A percentile compares a stretch with the other conserved stretches of the same genome.
phyloP scores from a whole-genome alignment of 208 protist genomes.

The Crithidia thermophila region DNA sequence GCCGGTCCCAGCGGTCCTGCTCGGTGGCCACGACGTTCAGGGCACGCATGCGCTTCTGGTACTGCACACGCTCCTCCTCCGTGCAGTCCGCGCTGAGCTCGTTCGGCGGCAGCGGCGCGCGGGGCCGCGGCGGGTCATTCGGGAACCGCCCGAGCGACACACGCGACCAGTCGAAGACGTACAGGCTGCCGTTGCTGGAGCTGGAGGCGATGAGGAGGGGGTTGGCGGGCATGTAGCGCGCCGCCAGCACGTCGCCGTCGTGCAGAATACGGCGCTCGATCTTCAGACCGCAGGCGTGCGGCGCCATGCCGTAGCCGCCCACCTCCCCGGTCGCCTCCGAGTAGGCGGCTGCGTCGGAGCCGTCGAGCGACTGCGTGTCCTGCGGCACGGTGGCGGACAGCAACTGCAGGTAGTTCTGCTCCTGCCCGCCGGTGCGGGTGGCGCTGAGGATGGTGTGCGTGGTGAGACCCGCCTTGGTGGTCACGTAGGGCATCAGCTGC shows the following conservation, averaged over 20 bases:
- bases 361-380: constrained; percentile 49
- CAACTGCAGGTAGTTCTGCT: constrained; percentile 88
- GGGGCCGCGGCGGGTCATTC: constrained; percentile 87
- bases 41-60: constrained; percentile 80
- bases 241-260: constrained; percentile 83
- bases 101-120: constrained; percentile 87
- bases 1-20: constrained; percentile 86
- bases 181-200: constrained; percentile 80
- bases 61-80: constrained; percentile 78
- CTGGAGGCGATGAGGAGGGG: constrained; percentile 80
- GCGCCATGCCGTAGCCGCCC: constrained; percentile 89
- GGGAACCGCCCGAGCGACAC: constrained; percentile 87
- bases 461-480: constrained; percentile 46
- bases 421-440: constrained; percentile 76
- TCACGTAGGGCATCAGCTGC: constrained; percentile 86
- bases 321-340: constrained; percentile 90
- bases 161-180: constrained; percentile 91
- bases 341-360: constrained; percentile 50
- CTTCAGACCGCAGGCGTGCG: constrained; percentile 55
- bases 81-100: constrained; percentile 69
- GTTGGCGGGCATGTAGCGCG: constrained; percentile 87
- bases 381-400: constrained; percentile 68
- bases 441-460: constrained; percentile 82
- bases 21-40: constrained; percentile 70
- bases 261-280: constrained; percentile 86